These are phyloP conservation scores for Coemansia sp. DNA, from an alignment of 371 early-diverging fungal species.

Conservation along the genomic window DNA sequence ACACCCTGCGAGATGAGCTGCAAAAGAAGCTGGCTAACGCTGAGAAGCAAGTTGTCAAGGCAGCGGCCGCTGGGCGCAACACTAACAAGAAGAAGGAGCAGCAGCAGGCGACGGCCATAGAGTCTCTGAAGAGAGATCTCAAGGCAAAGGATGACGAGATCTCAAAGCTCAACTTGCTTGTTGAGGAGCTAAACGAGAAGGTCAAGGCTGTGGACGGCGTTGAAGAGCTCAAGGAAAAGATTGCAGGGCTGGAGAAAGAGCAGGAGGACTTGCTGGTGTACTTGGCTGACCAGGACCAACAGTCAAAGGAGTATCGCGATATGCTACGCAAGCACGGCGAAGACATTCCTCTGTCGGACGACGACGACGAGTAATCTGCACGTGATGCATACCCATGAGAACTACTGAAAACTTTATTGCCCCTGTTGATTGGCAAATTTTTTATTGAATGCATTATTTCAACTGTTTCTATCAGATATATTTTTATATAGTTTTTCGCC, in stretches of 20 bases:
- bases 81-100: slow-evolving; percentile 47
- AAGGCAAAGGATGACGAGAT: slow-evolving; percentile 36
- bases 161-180: slow-evolving; percentile 43
- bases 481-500: background rate
- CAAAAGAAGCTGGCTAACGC: slow-evolving; percentile 41
- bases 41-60: slow-evolving; percentile 44
- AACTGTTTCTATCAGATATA: background rate
- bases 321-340: slow-evolving; percentile 63
- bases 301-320: slow-evolving; percentile 60
- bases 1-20: slow-evolving; percentile 31
- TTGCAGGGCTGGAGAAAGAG: slow-evolving; percentile 68
- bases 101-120: slow-evolving; percentile 42
- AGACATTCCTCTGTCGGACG: slow-evolving; percentile 56
- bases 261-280: slow-evolving; percentile 89
- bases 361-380: slow-evolving; percentile 45
- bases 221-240: slow-evolving; percentile 49
- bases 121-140: slow-evolving; percentile 16
- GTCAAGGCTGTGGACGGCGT: slow-evolving; percentile 25
- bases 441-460: slow-evolving; percentile 1
- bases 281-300: slow-evolving; percentile 78
- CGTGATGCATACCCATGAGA: background rate
- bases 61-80: slow-evolving; percentile 46
- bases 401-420: background rate
- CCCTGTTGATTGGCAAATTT: background rate
- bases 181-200: slow-evolving; percentile 46